Base-by-base conservation (phyloP, 352 stramenopile species). In the Globisporangium cystogenes region DNA sequence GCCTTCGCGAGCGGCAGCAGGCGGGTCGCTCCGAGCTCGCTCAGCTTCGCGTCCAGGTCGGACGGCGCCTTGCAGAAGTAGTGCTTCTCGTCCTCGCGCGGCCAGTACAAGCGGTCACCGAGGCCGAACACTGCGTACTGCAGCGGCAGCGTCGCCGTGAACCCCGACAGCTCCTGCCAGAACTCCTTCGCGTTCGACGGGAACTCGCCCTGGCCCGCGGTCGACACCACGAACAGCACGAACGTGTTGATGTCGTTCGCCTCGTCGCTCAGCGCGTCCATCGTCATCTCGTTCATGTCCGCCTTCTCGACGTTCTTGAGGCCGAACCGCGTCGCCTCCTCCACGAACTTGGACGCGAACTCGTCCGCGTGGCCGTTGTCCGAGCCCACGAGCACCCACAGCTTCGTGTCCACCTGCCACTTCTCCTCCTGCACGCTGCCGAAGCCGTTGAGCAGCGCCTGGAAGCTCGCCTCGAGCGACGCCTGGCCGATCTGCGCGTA, bases 121-220 rank as follows among this genome's bases (percentile, higher is more conserved):
- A 93, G 68, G 41, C 83, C 83, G 18, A 93, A 87, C 24, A 93
- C 82, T 12, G 74, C 77, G 62, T 84, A 91, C 60, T 90, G 78
- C 14, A 90, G 60, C 12, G 70, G 72, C 51, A 90, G 65, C 51
- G 79, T 90, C 27, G 74, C 73, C 45, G 62, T 74, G 47, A 66
- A 85, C 14, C 59, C 67, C 26, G 75, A 69, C 2, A 93, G 65
- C 48, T 86, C 74, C 11, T 82, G 65, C 70, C 75, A 88, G 51
- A 92, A 90, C 51, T 90, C 72, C 66, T 90, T 90, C n/a, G 59
- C 64, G 59, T 93, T 93, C 40, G 61, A 77, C 4, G 78, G 79
- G 59, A 88, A 87, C 64, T 93, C 82, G 33, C 82, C 82, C 60
- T 93, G 82, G 2, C 82, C 82, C 6, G 82, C 82, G 12, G 82